Evolutionary conservation across 306 rosid species (phyloP).

Genomic region (Clitoria ternatea): DNA sequence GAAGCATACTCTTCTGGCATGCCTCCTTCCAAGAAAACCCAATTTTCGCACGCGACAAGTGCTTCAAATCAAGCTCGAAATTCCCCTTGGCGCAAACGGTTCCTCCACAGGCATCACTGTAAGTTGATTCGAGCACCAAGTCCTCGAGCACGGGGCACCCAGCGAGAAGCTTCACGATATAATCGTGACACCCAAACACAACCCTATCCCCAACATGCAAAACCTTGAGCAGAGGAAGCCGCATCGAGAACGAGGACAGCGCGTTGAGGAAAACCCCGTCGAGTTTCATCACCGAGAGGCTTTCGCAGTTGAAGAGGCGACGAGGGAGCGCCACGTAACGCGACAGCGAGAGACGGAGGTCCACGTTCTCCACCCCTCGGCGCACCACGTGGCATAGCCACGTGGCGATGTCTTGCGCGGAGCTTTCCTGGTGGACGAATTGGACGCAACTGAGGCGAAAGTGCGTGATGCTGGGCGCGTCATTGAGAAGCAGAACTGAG

Average conservation of each 20-base stretch:
- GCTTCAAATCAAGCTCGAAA: not conserved
- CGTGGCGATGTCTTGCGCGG: not conserved
- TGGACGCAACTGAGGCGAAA: constrained; percentile 21
- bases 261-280: constrained; percentile 17
- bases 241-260: not conserved
- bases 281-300: constrained; percentile 2
- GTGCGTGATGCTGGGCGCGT: not conserved
- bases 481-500: not conserved
- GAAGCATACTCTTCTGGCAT: constrained; percentile 3
- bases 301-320: constrained; percentile 14
- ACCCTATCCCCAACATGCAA: constrained; percentile 29
- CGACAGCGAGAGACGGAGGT: constrained; percentile 12
- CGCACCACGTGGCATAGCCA: constrained; percentile 1
- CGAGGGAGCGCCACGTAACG: constrained; percentile 20
- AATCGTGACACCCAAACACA: constrained; percentile 24
- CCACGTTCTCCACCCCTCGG: not conserved
- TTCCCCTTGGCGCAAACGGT: not conserved
- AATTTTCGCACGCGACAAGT: constrained; percentile 3
- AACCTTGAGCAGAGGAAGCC: constrained; percentile 11
- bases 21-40: constrained; percentile 20
- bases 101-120: constrained; percentile 2
- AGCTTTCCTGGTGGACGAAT: not conserved
- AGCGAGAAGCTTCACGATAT: not conserved
- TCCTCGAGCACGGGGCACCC: constrained; percentile 28
- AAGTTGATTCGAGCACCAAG: constrained; percentile 12